Evolutionary conservation across 257 asterid genomes (phyloP).

Genomic region (Plectranthus barbatus): DNA sequence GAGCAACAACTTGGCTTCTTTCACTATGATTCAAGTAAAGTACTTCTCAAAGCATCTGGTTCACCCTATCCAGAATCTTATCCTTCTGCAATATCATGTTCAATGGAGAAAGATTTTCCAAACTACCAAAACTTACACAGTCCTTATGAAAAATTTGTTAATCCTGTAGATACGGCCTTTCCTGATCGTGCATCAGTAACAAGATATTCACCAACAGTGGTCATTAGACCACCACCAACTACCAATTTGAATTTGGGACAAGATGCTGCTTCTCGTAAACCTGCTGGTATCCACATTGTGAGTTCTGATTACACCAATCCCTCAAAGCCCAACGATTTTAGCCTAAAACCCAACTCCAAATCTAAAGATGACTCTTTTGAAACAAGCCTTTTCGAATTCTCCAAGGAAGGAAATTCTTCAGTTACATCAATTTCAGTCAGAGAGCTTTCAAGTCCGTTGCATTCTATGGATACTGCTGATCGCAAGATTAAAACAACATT

Average conservation of each 20-base stretch:
- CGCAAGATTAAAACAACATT: constrained; percentile 12
- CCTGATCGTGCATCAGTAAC: constrained; percentile 30
- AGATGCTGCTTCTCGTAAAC: constrained; percentile 22
- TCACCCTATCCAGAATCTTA: constrained; percentile 29
- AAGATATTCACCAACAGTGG: constrained; percentile 60
- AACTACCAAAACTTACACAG: constrained; percentile 21
- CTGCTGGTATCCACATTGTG: constrained; percentile 17
- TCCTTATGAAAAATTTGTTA: constrained; percentile 28
- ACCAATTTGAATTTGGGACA: constrained; percentile 16
- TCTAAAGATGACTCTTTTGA: constrained; percentile 24
- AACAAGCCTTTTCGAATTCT: constrained; percentile 22
- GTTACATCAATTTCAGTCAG: constrained; percentile 21
- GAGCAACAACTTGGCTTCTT: constrained; percentile 31
- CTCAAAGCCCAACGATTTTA: constrained; percentile 30
- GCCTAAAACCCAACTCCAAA: constrained; percentile 20
- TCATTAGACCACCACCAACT: constrained; percentile 64
- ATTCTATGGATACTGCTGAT: constrained; percentile 19
- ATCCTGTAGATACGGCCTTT: constrained; percentile 25
- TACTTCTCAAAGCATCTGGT: constrained; percentile 15
- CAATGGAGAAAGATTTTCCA: constrained; percentile 17
- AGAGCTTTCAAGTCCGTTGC: constrained; percentile 26
- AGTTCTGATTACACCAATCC: constrained; percentile 22
- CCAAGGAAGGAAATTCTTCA: constrained; percentile 26
- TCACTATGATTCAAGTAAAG: constrained; percentile 30
- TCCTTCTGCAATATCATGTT: constrained; percentile 20